These are phyloP conservation scores for Ceratobasidium sp. DNA, from an alignment of 1,284 basidiomycete species.

Conservation along the genomic window DNA sequence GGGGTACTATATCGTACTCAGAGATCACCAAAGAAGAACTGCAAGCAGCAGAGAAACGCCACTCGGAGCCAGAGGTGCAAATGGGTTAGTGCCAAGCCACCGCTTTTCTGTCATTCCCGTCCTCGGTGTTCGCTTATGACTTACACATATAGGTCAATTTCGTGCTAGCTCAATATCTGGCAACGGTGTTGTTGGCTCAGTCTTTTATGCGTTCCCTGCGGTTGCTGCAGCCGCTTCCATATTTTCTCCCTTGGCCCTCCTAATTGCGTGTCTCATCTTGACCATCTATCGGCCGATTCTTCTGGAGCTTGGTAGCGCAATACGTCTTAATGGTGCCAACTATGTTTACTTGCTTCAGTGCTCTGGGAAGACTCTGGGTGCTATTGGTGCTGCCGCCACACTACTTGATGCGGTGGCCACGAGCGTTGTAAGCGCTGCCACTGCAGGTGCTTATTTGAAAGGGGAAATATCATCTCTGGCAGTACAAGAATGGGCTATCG, in stretches of 20 bases:
- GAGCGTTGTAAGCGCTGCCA: conserved; percentile 73
- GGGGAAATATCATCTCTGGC: conserved; percentile 66
- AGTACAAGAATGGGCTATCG: conserved; percentile 63
- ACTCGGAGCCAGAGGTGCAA: conserved; percentile 54
- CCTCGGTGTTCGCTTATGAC: conserved; percentile 22
- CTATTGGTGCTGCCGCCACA: conserved; percentile 68
- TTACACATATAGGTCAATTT: conserved; percentile 61
- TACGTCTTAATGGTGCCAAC: conserved; percentile 74
- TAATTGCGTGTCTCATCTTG: conserved; percentile 66
- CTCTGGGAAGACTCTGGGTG: conserved; percentile 67
- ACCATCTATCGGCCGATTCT: conserved; percentile 77
- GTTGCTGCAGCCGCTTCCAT: conserved; percentile 67
- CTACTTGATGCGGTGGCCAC: conserved; percentile 74
- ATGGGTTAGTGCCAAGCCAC: conserved; percentile 48
- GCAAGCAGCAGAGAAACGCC: conserved; percentile 47
- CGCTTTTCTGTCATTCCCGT: neutral
- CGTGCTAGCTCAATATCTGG: conserved; percentile 71
- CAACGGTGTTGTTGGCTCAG: conserved; percentile 72
- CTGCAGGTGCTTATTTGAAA: conserved; percentile 70
- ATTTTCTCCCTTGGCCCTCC: conserved; percentile 73
- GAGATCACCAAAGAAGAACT: conserved; percentile 57
- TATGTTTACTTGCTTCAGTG: conserved; percentile 74
- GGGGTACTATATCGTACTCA: conserved; percentile 64
- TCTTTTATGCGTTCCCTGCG: conserved; percentile 75
- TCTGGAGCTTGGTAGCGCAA: conserved; percentile 71